Conservation (phyloP, 2,329 filamentous ascomycete species). For the Aspergillus neoniger region DNA sequence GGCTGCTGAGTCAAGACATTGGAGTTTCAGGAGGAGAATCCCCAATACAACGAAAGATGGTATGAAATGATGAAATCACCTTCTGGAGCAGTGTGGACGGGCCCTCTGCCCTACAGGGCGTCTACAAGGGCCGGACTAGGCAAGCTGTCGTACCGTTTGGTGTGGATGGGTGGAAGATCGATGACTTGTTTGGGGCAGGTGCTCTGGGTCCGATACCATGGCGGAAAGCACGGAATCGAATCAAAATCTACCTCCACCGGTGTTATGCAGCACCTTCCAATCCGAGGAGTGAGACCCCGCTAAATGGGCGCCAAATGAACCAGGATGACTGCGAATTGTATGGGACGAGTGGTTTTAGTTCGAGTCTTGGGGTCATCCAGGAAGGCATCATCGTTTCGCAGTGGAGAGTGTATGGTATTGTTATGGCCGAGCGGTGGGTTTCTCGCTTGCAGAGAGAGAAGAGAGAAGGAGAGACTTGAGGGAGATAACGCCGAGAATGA, state of each 20-base stretch:
- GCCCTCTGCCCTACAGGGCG: conserved; percentile 7
- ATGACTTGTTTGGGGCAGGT: background rate
- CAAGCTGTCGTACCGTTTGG: background rate
- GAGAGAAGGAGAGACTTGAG: background rate
- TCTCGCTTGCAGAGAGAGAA: background rate
- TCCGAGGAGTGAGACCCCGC: background rate
- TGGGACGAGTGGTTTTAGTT: background rate
- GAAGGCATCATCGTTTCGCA: conserved; percentile 17
- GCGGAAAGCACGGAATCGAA: background rate
- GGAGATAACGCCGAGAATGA: background rate
- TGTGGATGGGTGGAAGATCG: conserved; percentile 1
- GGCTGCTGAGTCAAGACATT: no score
- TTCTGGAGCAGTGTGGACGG: background rate
- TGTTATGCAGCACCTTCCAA: background rate
- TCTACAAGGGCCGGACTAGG: background rate
- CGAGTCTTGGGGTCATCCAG: background rate
- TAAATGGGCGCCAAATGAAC: background rate
- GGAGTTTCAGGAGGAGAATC: no score
- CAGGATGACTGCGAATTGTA: background rate
- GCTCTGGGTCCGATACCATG: background rate
- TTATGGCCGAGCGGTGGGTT: conserved; percentile 1
- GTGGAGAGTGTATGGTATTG: conserved; percentile 13
- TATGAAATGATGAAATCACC: background rate
- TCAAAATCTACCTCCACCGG: background rate
- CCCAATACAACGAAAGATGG: no score